Conservation (phyloP, 768 basidiomycete genomes). For the Panaeolus cyanescens region DNA sequence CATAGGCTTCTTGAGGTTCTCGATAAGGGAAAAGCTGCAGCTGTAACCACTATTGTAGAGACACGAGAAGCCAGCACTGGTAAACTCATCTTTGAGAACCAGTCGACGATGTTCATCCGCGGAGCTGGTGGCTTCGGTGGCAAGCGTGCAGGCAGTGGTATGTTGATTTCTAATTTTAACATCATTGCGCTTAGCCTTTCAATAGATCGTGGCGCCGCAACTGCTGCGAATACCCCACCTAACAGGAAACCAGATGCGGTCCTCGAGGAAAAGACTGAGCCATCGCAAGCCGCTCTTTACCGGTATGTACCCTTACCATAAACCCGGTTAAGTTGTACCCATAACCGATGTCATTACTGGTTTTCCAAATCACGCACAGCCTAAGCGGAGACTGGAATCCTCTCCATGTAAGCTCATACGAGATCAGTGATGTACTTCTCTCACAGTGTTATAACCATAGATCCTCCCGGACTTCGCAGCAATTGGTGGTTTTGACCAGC, state of each 20-base stretch:
- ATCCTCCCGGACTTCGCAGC: conserved; percentile 93
- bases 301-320: conserved; percentile 48
- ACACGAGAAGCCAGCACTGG: conserved; percentile 83
- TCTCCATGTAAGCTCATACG: conserved; percentile 62
- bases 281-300: conserved; percentile 88
- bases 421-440: background rate
- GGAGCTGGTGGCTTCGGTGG: conserved; percentile 97
- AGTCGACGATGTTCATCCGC: conserved; percentile 89
- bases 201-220: conserved; percentile 87
- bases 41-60: conserved; percentile 77
- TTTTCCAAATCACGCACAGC: conserved; percentile 34
- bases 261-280: conserved; percentile 83
- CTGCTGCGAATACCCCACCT: conserved; percentile 79
- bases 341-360: background rate
- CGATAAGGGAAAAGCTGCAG: conserved; percentile 93
- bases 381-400: conserved; percentile 93
- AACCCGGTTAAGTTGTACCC: background rate
- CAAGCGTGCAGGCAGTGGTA: conserved; percentile 82
- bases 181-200: background rate
- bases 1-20: conserved; percentile 74
- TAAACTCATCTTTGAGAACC: conserved; percentile 86
- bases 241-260: conserved; percentile 83
- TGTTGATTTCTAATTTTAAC: background rate
- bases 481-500: conserved; percentile 92
- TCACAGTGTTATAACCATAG: conserved; percentile 34